These are phyloP conservation scores for Neonectria magnoliae DNA, from an alignment of 2,329 filamentous ascomycete genomes.

Conservation along the genomic window DNA sequence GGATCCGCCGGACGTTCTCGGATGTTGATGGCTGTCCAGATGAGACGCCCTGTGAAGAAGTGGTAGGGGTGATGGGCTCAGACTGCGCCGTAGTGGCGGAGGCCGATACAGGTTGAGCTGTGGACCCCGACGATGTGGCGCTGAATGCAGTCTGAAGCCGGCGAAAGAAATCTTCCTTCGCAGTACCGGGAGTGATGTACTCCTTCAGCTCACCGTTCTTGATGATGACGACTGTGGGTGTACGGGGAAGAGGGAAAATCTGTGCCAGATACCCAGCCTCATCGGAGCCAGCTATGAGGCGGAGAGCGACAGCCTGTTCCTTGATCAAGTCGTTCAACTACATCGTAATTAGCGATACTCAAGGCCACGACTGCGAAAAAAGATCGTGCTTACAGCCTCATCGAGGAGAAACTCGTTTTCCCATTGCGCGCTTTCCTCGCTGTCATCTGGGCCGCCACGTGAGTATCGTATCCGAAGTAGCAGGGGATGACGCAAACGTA, in stretches of 20 bases:
- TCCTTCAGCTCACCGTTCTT: slow-evolving; percentile 81
- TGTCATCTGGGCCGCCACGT: slow-evolving; percentile 49
- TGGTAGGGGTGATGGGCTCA: slow-evolving; percentile 31
- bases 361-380: slow-evolving; percentile 1
- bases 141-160: slow-evolving; percentile 49
- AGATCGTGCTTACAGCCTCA: slow-evolving; percentile 58
- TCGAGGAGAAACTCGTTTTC: slow-evolving; percentile 74
- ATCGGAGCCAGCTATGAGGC: slow-evolving; percentile 76
- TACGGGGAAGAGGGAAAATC: slow-evolving; percentile 81
- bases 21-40: slow-evolving; percentile 41
- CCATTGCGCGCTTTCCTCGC: slow-evolving; percentile 76
- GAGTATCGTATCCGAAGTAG: slow-evolving; percentile 20
- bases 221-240: slow-evolving; percentile 84
- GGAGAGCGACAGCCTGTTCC: slow-evolving; percentile 73
- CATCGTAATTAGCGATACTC: slow-evolving; percentile 26
- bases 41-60: slow-evolving; percentile 29
- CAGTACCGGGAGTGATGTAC: slow-evolving; percentile 73
- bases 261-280: slow-evolving; percentile 85
- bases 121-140: slow-evolving; percentile 30
- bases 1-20: slow-evolving; percentile 50
- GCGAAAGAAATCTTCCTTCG: slow-evolving; percentile 72
- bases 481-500: slow-evolving; percentile 49
- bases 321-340: slow-evolving; percentile 67
- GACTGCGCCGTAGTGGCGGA: slow-evolving; percentile 30
- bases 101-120: slow-evolving; percentile 29